Percentiles rank a stretch among this genome's conserved stretches.
These are phyloP conservation scores for Fistulifera solaris DNA, from an alignment of 108 stramenopile species.

Conservation along the genomic window DNA sequence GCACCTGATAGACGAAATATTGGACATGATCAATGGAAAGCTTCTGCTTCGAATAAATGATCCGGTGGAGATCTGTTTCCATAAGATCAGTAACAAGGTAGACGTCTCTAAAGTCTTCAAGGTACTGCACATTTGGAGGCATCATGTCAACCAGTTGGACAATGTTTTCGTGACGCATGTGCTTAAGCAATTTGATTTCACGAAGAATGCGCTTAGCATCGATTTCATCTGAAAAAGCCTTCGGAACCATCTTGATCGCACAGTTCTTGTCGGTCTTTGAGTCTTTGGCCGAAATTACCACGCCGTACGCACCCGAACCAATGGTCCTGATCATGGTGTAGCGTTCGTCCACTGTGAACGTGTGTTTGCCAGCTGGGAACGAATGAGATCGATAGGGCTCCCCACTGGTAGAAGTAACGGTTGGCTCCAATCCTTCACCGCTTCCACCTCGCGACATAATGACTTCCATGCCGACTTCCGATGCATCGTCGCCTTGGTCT, in stretches of 20 bases:
- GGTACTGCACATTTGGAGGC: slow-evolving; percentile 69
- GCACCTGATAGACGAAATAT: slow-evolving; percentile 96
- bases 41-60: slow-evolving; percentile 97
- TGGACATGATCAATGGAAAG: slow-evolving; percentile 95
- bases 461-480: slow-evolving; percentile 43
- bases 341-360: slow-evolving; percentile 76
- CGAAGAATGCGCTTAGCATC: slow-evolving; percentile 99
- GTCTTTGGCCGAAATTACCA: slow-evolving; percentile 88
- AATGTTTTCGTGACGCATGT: slow-evolving; percentile 89
- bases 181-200: slow-evolving; percentile 94
- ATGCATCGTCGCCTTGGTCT: slow-evolving; percentile 36
- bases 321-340: slow-evolving; percentile 76
- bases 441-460: slow-evolving; percentile 24
- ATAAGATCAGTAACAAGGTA: slow-evolving; percentile 97
- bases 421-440: neutral
- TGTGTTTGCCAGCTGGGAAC: slow-evolving; percentile 75
- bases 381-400: slow-evolving; percentile 55
- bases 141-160: slow-evolving; percentile 82
- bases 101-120: slow-evolving; percentile 92
- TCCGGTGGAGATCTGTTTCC: slow-evolving; percentile 98
- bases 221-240: slow-evolving; percentile 94
- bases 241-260: slow-evolving; percentile 98
- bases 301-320: slow-evolving; percentile 97
- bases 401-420: neutral
- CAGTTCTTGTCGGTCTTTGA: slow-evolving; percentile 56